Evolutionary conservation across 768 basidiomycete genomes (phyloP).

Genomic region (Podaxis sp.): DNA sequence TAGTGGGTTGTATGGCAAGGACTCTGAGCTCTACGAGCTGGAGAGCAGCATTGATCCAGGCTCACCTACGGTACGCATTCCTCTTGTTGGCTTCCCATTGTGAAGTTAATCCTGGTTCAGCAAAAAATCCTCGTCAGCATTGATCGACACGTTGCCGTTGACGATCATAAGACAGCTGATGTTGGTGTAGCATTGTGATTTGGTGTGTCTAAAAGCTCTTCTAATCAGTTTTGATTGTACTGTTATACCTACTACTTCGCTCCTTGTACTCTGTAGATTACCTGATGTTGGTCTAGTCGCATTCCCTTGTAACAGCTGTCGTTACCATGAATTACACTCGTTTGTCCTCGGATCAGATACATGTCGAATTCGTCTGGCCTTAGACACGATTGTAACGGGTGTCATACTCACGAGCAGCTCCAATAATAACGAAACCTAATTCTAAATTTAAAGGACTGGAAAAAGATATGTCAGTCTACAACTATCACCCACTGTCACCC

Average conservation of each 20-base stretch:
- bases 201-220: not conserved
- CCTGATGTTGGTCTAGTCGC: not conserved
- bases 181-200: slow-evolving; percentile 3
- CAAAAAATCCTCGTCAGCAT: slow-evolving; percentile 5
- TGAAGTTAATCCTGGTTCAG: not conserved
- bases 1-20: not conserved
- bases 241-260: not conserved
- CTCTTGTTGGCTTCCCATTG: not conserved
- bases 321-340: not conserved
- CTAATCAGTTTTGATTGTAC: not conserved
- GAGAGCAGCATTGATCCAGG: not conserved
- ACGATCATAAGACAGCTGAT: not conserved
- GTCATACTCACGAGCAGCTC: not conserved
- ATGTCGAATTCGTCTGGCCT: not conserved
- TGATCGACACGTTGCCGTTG: slow-evolving; percentile 3
- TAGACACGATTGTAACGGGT: slow-evolving; percentile 1
- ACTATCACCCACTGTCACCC: not conserved
- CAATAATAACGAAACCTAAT: not conserved
- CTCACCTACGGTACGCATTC: not conserved
- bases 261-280: not conserved
- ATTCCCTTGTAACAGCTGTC: not conserved
- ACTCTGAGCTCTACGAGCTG: slow-evolving; percentile 3
- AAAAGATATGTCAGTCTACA: not conserved
- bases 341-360: no score
- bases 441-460: not conserved